Percentiles rank a stretch among this genome's conserved stretches.
Evolutionary conservation across 2,329 filamentous ascomycete genomes (phyloP).

Genomic region (Colletotrichum endophyticum): DNA sequence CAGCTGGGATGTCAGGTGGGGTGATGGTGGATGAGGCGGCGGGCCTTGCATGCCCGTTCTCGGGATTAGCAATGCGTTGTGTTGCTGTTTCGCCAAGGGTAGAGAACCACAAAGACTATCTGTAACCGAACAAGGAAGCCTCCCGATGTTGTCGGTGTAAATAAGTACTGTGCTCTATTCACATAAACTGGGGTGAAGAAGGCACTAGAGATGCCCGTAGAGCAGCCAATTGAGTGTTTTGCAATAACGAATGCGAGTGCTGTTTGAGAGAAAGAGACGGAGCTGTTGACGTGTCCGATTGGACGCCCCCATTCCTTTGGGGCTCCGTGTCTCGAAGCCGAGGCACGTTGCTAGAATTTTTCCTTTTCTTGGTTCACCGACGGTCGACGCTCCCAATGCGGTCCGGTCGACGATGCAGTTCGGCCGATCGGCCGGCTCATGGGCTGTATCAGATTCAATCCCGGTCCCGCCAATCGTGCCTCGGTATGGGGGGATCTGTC

Average conservation of each 20-base stretch:
- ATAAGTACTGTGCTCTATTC: neutral
- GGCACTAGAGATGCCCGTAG: neutral
- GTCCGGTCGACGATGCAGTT: neutral
- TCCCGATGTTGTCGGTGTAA: neutral
- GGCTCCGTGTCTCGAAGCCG: neutral
- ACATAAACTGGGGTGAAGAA: neutral
- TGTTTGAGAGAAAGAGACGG: neutral
- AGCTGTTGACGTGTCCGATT: neutral
- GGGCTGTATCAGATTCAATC: neutral
- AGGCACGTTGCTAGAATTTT: neutral
- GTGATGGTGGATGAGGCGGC: neutral
- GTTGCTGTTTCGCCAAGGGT: neutral
- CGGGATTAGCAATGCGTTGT: neutral
- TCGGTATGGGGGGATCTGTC: neutral
- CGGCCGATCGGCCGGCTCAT: neutral
- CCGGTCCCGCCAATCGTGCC: neutral
- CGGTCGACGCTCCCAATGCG: constrained; percentile 6
- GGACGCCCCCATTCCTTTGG: neutral
- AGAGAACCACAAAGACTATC: neutral
- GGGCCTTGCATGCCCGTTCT: neutral
- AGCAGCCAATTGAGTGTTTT: neutral
- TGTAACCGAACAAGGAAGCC: neutral
- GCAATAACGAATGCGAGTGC: neutral
- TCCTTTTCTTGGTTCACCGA: neutral
- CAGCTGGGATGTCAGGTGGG: neutral